phyloP scores from a whole-genome alignment of 2,329 filamentous ascomycete species.

The Neurospora sp. region DNA sequence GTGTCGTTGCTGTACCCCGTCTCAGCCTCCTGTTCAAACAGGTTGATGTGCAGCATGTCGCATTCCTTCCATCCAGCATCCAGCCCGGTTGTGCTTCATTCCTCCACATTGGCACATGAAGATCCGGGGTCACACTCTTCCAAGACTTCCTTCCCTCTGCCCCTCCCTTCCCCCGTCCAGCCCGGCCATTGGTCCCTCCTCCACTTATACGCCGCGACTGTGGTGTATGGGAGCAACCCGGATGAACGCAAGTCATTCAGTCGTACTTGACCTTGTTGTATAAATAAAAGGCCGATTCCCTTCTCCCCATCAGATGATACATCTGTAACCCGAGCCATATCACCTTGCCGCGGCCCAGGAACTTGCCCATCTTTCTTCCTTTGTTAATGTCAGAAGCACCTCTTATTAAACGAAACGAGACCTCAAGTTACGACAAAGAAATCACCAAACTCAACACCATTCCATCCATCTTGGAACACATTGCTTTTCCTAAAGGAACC shows the following conservation, averaged over 20 bases:
- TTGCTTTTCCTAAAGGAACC: not conserved
- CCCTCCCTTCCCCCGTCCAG: not conserved
- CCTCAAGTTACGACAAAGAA: not conserved
- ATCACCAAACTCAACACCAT: not conserved
- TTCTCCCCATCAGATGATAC: not conserved
- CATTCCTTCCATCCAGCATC: not conserved
- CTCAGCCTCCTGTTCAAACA: not conserved
- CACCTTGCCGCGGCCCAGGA: not conserved
- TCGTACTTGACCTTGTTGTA: not conserved
- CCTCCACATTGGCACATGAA: not conserved
- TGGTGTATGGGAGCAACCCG: not conserved
- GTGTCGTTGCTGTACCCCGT: not conserved
- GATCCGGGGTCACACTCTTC: not conserved
- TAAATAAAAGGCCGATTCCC: not conserved
- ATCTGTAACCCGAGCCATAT: not conserved
- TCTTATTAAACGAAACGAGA: not conserved
- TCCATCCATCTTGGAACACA: not conserved
- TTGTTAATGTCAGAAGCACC: not conserved
- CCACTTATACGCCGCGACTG: not conserved
- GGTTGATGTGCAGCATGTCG: not conserved
- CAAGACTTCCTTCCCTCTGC: not conserved
- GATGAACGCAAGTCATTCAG: not conserved
- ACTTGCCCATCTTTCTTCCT: not conserved
- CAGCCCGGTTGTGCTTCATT: not conserved
- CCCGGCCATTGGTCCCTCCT: not conserved